A percentile compares a stretch with the other conserved stretches of the same genome.
Conservation (phyloP, 2,329 filamentous ascomycete species). For the Simplicillium sp. region DNA sequence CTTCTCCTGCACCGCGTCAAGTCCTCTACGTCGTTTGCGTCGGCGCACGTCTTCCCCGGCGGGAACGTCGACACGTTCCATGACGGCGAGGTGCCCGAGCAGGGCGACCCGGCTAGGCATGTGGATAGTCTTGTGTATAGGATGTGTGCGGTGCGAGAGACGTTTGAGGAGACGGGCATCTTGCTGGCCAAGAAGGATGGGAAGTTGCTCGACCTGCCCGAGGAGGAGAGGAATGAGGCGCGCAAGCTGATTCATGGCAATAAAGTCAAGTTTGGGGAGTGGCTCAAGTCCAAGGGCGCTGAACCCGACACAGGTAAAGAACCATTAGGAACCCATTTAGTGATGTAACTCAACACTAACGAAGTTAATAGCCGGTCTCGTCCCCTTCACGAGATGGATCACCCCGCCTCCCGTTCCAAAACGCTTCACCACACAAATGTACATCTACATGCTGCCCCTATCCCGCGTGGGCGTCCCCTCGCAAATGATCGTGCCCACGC, state of each 20-base stretch:
- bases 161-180: conserved; percentile 92
- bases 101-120: conserved; percentile 48
- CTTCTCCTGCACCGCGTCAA: conserved; percentile 79
- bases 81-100: conserved; percentile 50
- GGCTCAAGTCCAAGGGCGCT: conserved; percentile 47
- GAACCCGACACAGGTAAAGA: conserved; percentile 59
- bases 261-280: conserved; percentile 56
- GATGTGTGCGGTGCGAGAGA: conserved; percentile 78
- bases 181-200: conserved; percentile 54
- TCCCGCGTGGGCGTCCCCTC: conserved; percentile 17
- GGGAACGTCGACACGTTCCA: conserved; percentile 72
- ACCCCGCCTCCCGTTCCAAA: conserved; percentile 65
- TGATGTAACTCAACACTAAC: too few species aligned
- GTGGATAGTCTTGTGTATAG: conserved; percentile 65
- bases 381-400: conserved; percentile 87
- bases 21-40: conserved; percentile 75
- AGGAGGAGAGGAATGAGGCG: conserved; percentile 52
- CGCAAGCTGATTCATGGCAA: conserved; percentile 61
- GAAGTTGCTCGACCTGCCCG: conserved; percentile 50
- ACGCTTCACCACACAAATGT: conserved; percentile 94
- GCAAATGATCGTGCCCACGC: conserved; percentile 54
- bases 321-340: too few species aligned
- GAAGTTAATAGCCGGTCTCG: conserved; percentile 35
- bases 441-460: conserved; percentile 74
- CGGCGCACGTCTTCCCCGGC: conserved; percentile 91